These are phyloP conservation scores for Xylaria nigripes DNA, from an alignment of 495 filamentous ascomycete genomes.

Conservation along the genomic window DNA sequence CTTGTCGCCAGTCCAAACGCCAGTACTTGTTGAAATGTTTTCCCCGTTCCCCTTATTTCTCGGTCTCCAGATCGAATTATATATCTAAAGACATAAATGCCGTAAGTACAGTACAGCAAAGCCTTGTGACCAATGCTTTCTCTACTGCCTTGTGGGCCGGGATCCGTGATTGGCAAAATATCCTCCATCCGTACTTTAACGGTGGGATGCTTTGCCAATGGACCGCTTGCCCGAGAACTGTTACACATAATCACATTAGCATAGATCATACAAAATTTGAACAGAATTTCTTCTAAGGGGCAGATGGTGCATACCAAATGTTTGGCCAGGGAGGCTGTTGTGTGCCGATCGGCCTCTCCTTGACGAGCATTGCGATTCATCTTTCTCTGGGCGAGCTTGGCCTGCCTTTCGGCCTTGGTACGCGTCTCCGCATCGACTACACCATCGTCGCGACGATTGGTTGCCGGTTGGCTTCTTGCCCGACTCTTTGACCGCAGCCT, in stretches of 20 bases:
- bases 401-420: slow-evolving; percentile 71
- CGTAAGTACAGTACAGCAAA: background rate
- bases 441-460: slow-evolving; percentile 80
- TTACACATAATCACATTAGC: background rate
- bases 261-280: background rate
- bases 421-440: slow-evolving; percentile 51
- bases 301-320: slow-evolving; percentile 62
- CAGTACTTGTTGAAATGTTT: background rate
- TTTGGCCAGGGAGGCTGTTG: slow-evolving; percentile 70
- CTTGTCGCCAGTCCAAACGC: background rate
- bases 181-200: slow-evolving; percentile 18
- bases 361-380: slow-evolving; percentile 96
- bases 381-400: slow-evolving; percentile 89
- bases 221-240: slow-evolving; percentile 26
- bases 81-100: background rate
- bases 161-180: background rate
- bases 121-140: background rate
- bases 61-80: background rate
- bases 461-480: slow-evolving; percentile 63
- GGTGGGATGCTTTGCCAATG: slow-evolving; percentile 25
- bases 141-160: background rate
- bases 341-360: slow-evolving; percentile 94
- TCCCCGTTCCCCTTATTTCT: background rate
- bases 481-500: slow-evolving; percentile 69
- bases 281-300: background rate